A percentile compares a stretch with the other conserved stretches of the same genome.
phyloP scores from a whole-genome alignment of 2,329 filamentous ascomycete genomes.

The Pseudomassariella vexata region DNA sequence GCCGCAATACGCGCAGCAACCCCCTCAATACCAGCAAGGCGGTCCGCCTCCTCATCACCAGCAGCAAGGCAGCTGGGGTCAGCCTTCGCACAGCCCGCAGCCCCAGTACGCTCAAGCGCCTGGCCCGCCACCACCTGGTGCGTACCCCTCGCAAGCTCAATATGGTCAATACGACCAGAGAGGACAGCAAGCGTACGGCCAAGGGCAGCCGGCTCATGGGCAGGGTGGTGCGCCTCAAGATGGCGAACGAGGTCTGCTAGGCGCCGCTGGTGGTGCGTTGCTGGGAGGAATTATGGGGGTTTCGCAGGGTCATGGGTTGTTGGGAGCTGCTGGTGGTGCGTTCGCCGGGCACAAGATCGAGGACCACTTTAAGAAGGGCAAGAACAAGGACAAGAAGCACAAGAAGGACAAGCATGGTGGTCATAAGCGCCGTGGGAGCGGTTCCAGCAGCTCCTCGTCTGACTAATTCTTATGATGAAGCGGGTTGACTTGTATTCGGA shows the following conservation, averaged over 20 bases:
- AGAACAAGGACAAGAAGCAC: conserved; percentile 30
- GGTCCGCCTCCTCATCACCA: conserved; percentile 2
- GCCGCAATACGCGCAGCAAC: conserved; percentile 5
- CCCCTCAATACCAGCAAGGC: conserved; percentile 5
- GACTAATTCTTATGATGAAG: too few species aligned
- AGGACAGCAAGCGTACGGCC: conserved; percentile 2
- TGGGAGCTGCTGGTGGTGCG: conserved; percentile 5
- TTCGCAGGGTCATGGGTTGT: conserved; percentile 3
- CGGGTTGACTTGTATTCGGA: too few species aligned
- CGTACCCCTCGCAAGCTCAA: too few species aligned
- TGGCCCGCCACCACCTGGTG: neutral
- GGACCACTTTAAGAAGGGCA: conserved; percentile 5
- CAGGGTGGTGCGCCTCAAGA: neutral
- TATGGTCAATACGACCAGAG: conserved; percentile 1
- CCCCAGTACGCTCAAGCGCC: conserved; percentile 1
- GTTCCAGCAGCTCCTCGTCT: conserved; percentile 3
- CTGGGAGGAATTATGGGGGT: conserved; percentile 1
- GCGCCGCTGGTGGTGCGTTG: conserved; percentile 2
- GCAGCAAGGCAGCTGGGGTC: neutral
- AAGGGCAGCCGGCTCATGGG: neutral
- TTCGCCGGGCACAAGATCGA: conserved; percentile 6
- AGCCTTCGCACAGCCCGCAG: neutral
- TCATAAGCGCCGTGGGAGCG: conserved; percentile 16
- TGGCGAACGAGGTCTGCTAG: conserved; percentile 4
- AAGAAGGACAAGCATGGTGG: conserved; percentile 30